These are phyloP conservation scores for Thermomyces lanuginosus DNA, from an alignment of 2,329 filamentous ascomycete genomes.

Conservation along the genomic window DNA sequence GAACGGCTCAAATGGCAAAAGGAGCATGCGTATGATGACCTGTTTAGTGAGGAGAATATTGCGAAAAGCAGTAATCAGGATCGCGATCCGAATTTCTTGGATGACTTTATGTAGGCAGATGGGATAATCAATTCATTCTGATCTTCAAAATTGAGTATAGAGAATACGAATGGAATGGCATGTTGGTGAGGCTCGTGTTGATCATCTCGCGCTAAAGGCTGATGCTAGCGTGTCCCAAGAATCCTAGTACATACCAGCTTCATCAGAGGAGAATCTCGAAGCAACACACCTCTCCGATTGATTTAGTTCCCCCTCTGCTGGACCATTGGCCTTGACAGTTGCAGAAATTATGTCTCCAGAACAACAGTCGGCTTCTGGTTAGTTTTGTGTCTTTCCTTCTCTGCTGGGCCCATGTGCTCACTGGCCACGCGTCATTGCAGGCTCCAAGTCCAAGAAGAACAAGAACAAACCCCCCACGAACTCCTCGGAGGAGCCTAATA, in stretches of 20 bases:
- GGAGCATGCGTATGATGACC: constrained; percentile 92
- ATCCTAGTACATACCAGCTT: no score
- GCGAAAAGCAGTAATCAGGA: constrained; percentile 71
- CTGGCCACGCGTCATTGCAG: constrained; percentile 11
- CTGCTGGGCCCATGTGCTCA: constrained; percentile 9
- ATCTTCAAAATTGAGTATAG: constrained; percentile 1
- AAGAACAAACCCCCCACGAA: no score
- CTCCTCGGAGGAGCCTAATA: no score
- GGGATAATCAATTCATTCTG: constrained; percentile 1
- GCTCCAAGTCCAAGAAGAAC: constrained; percentile 39
- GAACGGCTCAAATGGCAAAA: constrained; percentile 86
- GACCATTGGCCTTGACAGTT: neutral
- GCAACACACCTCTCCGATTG: no score
- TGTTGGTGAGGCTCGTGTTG: no score
- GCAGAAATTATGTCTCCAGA: constrained; percentile 5
- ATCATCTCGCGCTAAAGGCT: no score
- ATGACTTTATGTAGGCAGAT: constrained; percentile 70
- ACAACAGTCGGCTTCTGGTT: constrained; percentile 5
- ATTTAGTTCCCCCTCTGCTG: constrained; percentile 1
- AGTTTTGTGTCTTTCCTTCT: constrained; percentile 5
- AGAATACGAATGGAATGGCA: constrained; percentile 2
- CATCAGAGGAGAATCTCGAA: no score
- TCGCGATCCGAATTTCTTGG: constrained; percentile 53
- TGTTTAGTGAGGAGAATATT: constrained; percentile 72
- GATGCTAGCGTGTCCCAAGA: no score